Percentiles rank a stretch among this genome's conserved stretches.
phyloP scores from a whole-genome alignment of 129 eudicot species.

The Pulicaria dysenterica region DNA sequence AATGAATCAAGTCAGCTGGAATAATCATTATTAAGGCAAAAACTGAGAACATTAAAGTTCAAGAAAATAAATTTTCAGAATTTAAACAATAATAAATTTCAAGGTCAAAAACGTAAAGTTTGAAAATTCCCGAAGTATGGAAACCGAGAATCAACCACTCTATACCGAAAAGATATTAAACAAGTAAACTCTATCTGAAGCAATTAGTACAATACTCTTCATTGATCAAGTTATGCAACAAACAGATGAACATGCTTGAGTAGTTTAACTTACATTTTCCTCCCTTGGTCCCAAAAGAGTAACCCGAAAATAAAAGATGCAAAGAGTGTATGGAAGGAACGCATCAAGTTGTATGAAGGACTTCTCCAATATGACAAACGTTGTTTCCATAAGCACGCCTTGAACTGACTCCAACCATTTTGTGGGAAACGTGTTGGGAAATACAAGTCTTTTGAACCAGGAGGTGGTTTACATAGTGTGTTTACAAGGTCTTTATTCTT shows the following conservation, averaged over 20 bases:
- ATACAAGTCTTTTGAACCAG: conserved; percentile 41
- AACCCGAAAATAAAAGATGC: conserved; percentile 49
- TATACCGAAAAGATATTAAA: too few species aligned
- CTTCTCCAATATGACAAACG: conserved; percentile 85
- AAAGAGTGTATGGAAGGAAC: conserved; percentile 40
- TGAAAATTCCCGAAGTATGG: too few species aligned
- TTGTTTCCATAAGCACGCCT: conserved; percentile 82
- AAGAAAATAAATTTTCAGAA: too few species aligned
- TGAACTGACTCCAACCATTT: conserved; percentile 69
- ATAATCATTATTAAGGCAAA: too few species aligned
- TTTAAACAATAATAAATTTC: too few species aligned
- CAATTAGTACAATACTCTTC: too few species aligned
- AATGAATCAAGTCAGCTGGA: too few species aligned
- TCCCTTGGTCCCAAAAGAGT: conserved; percentile 71
- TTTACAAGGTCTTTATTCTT: conserved; percentile 40
- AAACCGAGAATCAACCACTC: too few species aligned
- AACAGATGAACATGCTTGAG: not conserved
- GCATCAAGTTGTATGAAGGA: conserved; percentile 69
- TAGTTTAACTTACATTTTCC: conserved; percentile 50
- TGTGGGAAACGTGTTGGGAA: conserved; percentile 56
- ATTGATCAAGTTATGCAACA: not conserved
- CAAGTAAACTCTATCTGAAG: too few species aligned
- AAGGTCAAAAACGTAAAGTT: too few species aligned
- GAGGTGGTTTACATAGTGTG: conserved; percentile 31
- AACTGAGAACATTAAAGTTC: too few species aligned